A percentile compares a stretch with the other conserved stretches of the same genome.
phyloP scores from a whole-genome alignment of 306 rosid genomes.

The Potentilla sterilis region DNA sequence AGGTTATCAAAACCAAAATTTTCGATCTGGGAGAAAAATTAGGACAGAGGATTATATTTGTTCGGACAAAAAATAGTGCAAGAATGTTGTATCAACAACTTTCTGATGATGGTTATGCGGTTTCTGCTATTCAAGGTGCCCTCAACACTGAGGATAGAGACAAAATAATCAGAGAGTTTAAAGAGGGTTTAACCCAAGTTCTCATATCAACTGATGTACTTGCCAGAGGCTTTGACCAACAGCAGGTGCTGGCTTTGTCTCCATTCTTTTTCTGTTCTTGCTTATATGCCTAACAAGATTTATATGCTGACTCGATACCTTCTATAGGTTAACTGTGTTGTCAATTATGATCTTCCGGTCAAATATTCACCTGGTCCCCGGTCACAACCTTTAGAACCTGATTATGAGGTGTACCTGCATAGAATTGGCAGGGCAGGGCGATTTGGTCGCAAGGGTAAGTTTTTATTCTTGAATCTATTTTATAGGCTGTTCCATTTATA shows the following conservation, averaged over 20 bases:
- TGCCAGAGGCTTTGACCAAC: slow-evolving; percentile 88
- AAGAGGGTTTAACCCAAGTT: slow-evolving; percentile 73
- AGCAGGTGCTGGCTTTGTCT: slow-evolving; percentile 52
- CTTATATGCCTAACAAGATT: neutral
- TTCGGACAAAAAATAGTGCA: slow-evolving; percentile 68
- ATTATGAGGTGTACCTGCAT: slow-evolving; percentile 79
- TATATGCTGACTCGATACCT: slow-evolving; percentile 18
- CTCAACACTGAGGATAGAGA: slow-evolving; percentile 59
- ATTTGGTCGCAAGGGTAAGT: slow-evolving; percentile 84
- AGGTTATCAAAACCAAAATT: slow-evolving; percentile 59
- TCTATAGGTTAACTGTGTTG: slow-evolving; percentile 67
- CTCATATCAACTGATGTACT: slow-evolving; percentile 81
- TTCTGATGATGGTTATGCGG: slow-evolving; percentile 60
- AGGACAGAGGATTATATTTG: slow-evolving; percentile 88
- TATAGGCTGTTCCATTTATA: neutral
- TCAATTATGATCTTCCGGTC: slow-evolving; percentile 79
- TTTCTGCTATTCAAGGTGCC: slow-evolving; percentile 76
- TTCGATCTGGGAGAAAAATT: slow-evolving; percentile 80
- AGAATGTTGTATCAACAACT: slow-evolving; percentile 55
- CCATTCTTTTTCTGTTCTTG: neutral
- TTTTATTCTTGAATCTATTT: slow-evolving; percentile 6
- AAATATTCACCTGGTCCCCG: slow-evolving; percentile 30
- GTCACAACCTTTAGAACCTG: slow-evolving; percentile 49
- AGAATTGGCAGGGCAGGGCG: slow-evolving; percentile 92
- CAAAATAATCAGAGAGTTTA: slow-evolving; percentile 79